These are phyloP conservation scores for Candida xiaguanensis DNA, from an alignment of 805 yeast species.

Conservation along the genomic window DNA sequence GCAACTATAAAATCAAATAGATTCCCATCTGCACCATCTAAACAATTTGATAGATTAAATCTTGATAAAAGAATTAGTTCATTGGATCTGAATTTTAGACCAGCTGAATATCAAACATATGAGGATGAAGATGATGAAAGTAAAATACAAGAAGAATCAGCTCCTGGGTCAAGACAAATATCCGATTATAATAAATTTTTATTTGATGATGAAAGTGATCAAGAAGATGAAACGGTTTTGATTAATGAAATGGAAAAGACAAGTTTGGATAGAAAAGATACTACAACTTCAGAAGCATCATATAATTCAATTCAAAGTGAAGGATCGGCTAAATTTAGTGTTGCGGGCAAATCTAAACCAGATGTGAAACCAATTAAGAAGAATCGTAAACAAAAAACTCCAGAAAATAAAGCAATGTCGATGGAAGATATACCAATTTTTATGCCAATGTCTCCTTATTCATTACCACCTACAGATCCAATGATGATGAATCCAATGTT, in stretches of 20 bases:
- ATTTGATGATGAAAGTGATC: constrained; percentile 16
- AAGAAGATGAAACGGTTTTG: constrained; percentile 4
- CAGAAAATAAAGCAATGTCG: background rate
- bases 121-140: constrained; percentile 11
- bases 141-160: constrained; percentile 7
- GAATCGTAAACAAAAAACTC: background rate
- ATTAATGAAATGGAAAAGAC: background rate
- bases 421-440: constrained; percentile 1
- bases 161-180: constrained; percentile 20
- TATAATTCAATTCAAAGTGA: constrained; percentile 30
- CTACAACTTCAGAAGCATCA: constrained; percentile 12
- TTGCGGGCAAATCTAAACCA: constrained; percentile 3
- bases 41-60: background rate
- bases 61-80: constrained; percentile 15
- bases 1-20: constrained; percentile 32
- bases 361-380: background rate
- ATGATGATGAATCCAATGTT: constrained; percentile 15
- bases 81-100: constrained; percentile 19
- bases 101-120: constrained; percentile 10
- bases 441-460: constrained; percentile 5
- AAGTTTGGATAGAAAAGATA: constrained; percentile 6
- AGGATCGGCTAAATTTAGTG: constrained; percentile 8
- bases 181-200: constrained; percentile 24
- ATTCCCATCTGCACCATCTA: constrained; percentile 32
- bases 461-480: constrained; percentile 6